Evolutionary conservation across 768 basidiomycete species (phyloP).

Genomic region (Russula sp.): DNA sequence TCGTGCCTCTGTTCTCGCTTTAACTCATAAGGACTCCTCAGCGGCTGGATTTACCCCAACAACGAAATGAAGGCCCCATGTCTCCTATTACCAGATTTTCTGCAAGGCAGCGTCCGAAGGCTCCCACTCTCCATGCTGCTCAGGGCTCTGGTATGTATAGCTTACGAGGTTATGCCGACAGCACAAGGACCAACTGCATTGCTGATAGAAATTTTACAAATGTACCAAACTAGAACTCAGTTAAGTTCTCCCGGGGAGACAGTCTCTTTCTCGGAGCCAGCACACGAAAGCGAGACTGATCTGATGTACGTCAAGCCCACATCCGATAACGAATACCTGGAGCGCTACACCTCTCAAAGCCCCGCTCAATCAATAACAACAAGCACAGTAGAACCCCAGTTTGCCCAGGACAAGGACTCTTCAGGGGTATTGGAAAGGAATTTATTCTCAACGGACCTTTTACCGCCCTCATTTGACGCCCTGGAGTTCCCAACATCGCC

Average conservation of each 20-base stretch:
- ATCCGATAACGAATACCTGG: background rate
- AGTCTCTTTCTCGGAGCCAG: background rate
- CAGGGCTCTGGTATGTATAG: background rate
- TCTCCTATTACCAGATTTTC: background rate
- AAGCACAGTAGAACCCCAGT: background rate
- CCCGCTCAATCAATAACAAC: background rate
- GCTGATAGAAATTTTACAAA: background rate
- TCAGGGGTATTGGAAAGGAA: background rate
- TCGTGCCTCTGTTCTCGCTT: background rate
- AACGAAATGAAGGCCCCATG: background rate
- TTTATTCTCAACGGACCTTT: background rate
- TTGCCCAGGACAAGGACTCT: background rate
- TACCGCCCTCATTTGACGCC: constrained; percentile 5
- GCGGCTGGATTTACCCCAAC: background rate
- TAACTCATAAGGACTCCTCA: background rate
- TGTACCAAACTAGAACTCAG: background rate
- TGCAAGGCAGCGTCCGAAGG: background rate
- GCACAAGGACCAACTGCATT: background rate
- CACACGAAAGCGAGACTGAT: background rate
- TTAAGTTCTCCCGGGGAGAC: background rate
- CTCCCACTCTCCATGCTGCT: background rate
- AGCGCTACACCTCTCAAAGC: background rate
- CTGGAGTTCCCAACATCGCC: constrained; percentile 12
- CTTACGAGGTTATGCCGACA: background rate
- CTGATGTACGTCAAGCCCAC: background rate